Conservation (phyloP, 2,329 filamentous ascomycete genomes). For the Alternaria ventricosa region DNA sequence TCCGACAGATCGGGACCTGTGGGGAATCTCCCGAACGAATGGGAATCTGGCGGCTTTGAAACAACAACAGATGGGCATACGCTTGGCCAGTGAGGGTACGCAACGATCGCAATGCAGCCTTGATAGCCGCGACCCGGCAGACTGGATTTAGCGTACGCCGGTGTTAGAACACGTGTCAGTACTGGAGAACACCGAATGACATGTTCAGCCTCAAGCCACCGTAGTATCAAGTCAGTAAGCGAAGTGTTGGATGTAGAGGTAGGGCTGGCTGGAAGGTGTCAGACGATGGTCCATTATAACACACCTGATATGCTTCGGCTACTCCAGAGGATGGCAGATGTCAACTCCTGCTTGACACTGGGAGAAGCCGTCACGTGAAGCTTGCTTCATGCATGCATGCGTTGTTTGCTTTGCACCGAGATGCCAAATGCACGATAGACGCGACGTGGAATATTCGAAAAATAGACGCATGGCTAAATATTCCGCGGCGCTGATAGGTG, state of each 20-base stretch:
- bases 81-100: conserved; percentile 19
- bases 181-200: conserved; percentile 11
- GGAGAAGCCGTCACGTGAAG: conserved; percentile 1
- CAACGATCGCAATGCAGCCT: background rate
- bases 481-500: conserved; percentile 10
- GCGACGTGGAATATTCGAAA: conserved; percentile 2
- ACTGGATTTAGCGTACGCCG: conserved; percentile 9
- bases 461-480: conserved; percentile 14
- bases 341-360: background rate
- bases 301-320: background rate
- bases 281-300: background rate
- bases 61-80: conserved; percentile 11
- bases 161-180: conserved; percentile 27
- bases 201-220: conserved; percentile 12
- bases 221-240: conserved; percentile 17
- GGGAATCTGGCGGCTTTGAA: conserved; percentile 11
- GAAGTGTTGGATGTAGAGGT: conserved; percentile 10
- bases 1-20: conserved; percentile 11
- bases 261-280: background rate
- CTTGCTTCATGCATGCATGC: conserved; percentile 1
- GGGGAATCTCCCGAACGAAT: conserved; percentile 20
- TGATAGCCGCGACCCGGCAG: conserved; percentile 24
- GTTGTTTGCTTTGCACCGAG: background rate
- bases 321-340: background rate
- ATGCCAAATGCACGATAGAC: conserved; percentile 13